Evolutionary conservation across 768 basidiomycete genomes (phyloP), one percentile per base, ranked within the genome.

Genomic region (Neoboletus subvelutipes): DNA sequence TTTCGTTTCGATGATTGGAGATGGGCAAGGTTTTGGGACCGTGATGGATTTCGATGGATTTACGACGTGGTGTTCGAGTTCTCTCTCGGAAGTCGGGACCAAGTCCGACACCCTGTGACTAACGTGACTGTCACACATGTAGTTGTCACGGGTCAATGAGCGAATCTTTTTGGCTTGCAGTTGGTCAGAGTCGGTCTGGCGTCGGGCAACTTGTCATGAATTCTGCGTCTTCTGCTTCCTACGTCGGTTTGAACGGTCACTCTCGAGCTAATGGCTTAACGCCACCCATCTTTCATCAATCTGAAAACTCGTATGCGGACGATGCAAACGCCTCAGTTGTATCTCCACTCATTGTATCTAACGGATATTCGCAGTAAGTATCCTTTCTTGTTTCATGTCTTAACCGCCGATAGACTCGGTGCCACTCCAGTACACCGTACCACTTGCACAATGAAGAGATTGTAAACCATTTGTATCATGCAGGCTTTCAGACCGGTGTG

Each of bases 401-500:
- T 48, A 29, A 43, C 45, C 15, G 0, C 53, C 55, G 54, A 65
- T 59, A 20, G 46, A 55, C 63, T 37, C 37, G 36, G 52, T 45
- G 37, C 55, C 52, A 58, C 55, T 56, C 50, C 52, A 76, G 74
- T 42, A 67, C 77, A 60, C 78, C 80, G 36, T 85, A 80, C 71
- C 81, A 82, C 68, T 70, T 77, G 58, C 89, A 92, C 74, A 85
- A 91, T 56, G 84, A 90, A 65, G 83, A 86, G 64, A 88, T 91
- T 62, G 81, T 92, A 62, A 82, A 83, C 69, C 87, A 92, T 71
- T 72, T 92, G 62, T 91, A 88, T 72, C 84, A 87, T 62, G 77
- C 87, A 55, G 90, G 89, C 37, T 92, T 92, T 70, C 86, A 90
- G 68, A 85, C 84, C 52, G 88, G 91, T 67, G 89, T 92, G 76